Percentiles rank a stretch among this genome's conserved stretches.
Conservation (phyloP, 345 rosid genomes). For the Linum lewisii region DNA sequence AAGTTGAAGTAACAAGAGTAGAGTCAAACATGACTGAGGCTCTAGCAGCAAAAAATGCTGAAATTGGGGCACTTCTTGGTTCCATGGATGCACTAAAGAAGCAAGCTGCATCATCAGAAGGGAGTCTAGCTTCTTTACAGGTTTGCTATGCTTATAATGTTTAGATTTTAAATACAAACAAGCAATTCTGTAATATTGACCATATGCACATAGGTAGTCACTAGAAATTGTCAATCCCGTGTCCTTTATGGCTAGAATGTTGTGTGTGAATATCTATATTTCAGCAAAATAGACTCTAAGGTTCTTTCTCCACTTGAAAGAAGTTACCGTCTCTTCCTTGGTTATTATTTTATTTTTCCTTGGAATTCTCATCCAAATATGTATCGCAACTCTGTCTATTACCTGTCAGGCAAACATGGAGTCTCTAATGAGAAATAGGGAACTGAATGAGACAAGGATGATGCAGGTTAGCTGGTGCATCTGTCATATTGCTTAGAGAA, state of each 20-base stretch:
- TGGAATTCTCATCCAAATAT: not conserved
- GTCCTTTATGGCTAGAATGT: not conserved
- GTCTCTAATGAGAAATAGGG: conserved; percentile 93
- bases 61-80: conserved; percentile 71
- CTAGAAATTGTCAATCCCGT: not conserved
- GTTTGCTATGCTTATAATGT: conserved; percentile 22
- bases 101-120: conserved; percentile 77
- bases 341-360: not conserved
- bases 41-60: conserved; percentile 82
- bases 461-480: conserved; percentile 62
- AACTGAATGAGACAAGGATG: conserved; percentile 95
- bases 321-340: not conserved
- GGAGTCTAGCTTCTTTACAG: conserved; percentile 87
- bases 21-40: conserved; percentile 86
- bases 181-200: not conserved
- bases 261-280: not conserved
- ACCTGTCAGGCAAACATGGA: conserved; percentile 75
- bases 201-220: not conserved
- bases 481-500: not conserved
- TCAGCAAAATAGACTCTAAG: not conserved
- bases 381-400: conserved; percentile 1
- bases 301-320: not conserved
- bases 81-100: conserved; percentile 73
- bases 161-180: not conserved
- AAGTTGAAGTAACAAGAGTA: conserved; percentile 66